Conservation (phyloP, 345 rosid genomes). For the Hibiscus tridactylites region DNA sequence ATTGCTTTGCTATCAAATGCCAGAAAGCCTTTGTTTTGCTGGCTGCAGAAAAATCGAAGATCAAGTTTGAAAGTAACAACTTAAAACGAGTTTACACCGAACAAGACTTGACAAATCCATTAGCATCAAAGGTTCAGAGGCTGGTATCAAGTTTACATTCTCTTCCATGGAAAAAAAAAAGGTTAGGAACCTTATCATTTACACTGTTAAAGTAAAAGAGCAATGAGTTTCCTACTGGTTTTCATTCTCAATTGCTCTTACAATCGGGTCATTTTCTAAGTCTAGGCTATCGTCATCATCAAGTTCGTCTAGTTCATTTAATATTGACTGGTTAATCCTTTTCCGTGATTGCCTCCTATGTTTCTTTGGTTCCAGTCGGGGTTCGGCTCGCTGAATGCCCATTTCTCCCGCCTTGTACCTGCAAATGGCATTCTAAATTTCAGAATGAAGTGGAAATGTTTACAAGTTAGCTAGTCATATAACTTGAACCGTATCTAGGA, state of each 20-base stretch:
- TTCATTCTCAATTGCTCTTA: slow-evolving; percentile 46
- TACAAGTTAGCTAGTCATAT: not conserved
- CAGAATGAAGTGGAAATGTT: not conserved
- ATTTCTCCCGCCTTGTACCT: slow-evolving; percentile 66
- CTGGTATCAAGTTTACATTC: not conserved
- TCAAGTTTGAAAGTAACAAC: not conserved
- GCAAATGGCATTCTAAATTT: slow-evolving; percentile 2
- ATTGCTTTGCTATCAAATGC: not conserved
- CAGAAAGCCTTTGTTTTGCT: not conserved
- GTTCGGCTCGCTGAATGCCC: slow-evolving; percentile 77
- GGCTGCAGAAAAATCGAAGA: not conserved
- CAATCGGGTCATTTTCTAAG: slow-evolving; percentile 47
- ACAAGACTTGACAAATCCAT: not conserved
- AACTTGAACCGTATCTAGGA: not conserved
- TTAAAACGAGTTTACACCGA: not conserved
- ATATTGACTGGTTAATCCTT: slow-evolving; percentile 55
- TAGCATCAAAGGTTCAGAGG: not conserved
- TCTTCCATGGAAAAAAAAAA: not conserved
- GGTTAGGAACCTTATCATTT: slow-evolving; percentile 4
- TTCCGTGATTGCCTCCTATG: slow-evolving; percentile 72
- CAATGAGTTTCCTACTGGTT: slow-evolving; percentile 9
- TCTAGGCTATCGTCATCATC: slow-evolving; percentile 41
- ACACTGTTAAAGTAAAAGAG: not conserved
- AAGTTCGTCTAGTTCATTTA: slow-evolving; percentile 45
- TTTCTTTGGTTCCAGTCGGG: slow-evolving; percentile 64